Evolutionary conservation across 192 early-diverging fungal species (phyloP).

Genomic region (Coemansia sp.): DNA sequence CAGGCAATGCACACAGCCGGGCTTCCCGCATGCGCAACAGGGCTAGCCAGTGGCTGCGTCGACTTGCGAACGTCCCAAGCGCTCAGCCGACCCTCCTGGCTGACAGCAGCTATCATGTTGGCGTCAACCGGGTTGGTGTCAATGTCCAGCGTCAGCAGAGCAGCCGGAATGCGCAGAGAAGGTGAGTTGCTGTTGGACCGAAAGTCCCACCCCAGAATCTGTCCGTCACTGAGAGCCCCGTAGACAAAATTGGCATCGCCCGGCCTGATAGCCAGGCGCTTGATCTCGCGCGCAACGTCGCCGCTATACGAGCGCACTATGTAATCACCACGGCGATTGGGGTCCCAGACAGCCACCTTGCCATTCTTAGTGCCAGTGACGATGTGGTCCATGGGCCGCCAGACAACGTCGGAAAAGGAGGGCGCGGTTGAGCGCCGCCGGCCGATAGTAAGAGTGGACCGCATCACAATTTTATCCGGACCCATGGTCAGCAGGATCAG

Average conservation of each 20-base stretch:
- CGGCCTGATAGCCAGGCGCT: conserved; percentile 44
- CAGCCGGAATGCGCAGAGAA: conserved; percentile 15
- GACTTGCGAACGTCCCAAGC: conserved; percentile 40
- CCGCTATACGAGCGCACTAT: conserved; percentile 24
- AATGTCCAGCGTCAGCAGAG: conserved; percentile 31
- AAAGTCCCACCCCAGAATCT: conserved; percentile 41
- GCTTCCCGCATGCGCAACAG: conserved; percentile 30
- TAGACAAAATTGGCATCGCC: conserved; percentile 43
- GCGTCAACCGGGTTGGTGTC: conserved; percentile 47
- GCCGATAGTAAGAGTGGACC: conserved; percentile 5
- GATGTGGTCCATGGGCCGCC: conserved; percentile 48
- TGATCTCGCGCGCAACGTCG: conserved; percentile 27
- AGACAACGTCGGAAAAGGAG: conserved; percentile 46
- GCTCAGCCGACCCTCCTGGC: conserved; percentile 33
- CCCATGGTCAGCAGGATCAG: conserved; percentile 36
- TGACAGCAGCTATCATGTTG: conserved; percentile 32
- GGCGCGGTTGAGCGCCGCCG: conserved; percentile 28
- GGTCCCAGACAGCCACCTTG: conserved; percentile 48
- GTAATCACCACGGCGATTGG: conserved; percentile 21
- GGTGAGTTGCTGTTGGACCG: conserved; percentile 14
- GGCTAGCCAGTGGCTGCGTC: not conserved
- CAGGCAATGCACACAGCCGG: conserved; percentile 42
- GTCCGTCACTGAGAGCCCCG: conserved; percentile 31
- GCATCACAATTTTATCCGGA: conserved; percentile 16
- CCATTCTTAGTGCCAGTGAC: conserved; percentile 45